A percentile compares a stretch with the other conserved stretches of the same genome.
Evolutionary conservation across 2,329 filamentous ascomycete species (phyloP).

Genomic region (Elsinoe fawcettii): DNA sequence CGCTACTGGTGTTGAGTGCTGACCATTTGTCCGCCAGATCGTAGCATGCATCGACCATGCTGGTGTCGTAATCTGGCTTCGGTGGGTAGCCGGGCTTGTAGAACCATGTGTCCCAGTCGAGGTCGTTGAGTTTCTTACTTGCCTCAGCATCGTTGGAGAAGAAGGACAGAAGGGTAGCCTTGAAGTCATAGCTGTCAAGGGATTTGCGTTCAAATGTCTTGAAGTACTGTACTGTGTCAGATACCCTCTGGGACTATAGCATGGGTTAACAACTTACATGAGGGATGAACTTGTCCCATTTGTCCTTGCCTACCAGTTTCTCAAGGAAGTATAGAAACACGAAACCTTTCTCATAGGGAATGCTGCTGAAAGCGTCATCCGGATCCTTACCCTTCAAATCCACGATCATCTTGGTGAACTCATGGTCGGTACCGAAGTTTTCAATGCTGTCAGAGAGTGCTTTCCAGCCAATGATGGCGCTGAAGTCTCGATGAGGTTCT

Average conservation of each 20-base stretch:
- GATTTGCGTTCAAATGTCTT: slow-evolving; percentile 75
- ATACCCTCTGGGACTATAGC: too few relatives aligned
- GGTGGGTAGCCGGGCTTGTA: slow-evolving; percentile 81
- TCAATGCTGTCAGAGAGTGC: slow-evolving; percentile 72
- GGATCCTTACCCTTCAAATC: slow-evolving; percentile 86
- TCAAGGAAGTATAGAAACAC: slow-evolving; percentile 90
- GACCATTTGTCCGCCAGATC: slow-evolving; percentile 76
- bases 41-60: slow-evolving; percentile 78
- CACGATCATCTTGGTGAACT: slow-evolving; percentile 86
- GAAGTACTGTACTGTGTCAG: slow-evolving; percentile 56
- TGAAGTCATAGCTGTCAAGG: slow-evolving; percentile 91
- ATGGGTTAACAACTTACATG: slow-evolving; percentile 41
- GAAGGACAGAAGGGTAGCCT: slow-evolving; percentile 76
- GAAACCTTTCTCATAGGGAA: slow-evolving; percentile 96
- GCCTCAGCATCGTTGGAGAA: slow-evolving; percentile 61
- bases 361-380: slow-evolving; percentile 85
- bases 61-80: slow-evolving; percentile 86
- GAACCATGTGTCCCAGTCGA: slow-evolving; percentile 89
- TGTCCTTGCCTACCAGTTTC: slow-evolving; percentile 70
- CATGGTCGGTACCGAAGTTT: slow-evolving; percentile 71
- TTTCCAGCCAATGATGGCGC: slow-evolving; percentile 93
- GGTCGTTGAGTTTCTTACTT: slow-evolving; percentile 55
- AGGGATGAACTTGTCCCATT: slow-evolving; percentile 92
- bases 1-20: slow-evolving; percentile 34
- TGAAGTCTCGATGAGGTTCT: slow-evolving; percentile 82